Evolutionary conservation across 306 rosid genomes (phyloP).

Genomic region (Psophocarpus tetragonolobus): DNA sequence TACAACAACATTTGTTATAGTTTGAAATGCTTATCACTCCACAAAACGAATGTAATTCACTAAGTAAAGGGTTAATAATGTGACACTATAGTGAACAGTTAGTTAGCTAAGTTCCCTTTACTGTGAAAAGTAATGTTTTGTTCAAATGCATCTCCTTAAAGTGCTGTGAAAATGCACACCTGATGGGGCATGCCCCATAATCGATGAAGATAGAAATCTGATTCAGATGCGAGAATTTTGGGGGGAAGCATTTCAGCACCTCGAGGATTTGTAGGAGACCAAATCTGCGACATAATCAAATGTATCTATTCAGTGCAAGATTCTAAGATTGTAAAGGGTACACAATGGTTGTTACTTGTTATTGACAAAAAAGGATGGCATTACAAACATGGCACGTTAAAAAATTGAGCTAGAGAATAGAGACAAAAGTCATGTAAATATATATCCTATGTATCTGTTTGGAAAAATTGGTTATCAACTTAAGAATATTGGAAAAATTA

Average conservation of each 20-base stretch:
- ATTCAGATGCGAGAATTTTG: slow-evolving; percentile 62
- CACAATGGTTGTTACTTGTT: background rate
- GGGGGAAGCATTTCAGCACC: slow-evolving; percentile 93
- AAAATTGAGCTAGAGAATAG: too few relatives aligned
- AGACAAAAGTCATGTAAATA: too few relatives aligned
- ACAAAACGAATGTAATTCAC: background rate
- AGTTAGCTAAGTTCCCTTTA: background rate
- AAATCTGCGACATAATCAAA: slow-evolving; percentile 60
- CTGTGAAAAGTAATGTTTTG: background rate
- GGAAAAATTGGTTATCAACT: too few relatives aligned
- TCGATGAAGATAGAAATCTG: slow-evolving; percentile 78
- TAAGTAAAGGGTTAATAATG: background rate
- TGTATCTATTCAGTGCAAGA: slow-evolving; percentile 23
- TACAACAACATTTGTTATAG: background rate
- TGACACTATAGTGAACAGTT: background rate
- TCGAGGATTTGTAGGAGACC: slow-evolving; percentile 88
- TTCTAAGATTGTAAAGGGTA: slow-evolving; percentile 29
- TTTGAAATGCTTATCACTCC: background rate
- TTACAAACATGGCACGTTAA: background rate
- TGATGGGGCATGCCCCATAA: slow-evolving; percentile 77
- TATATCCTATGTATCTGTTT: too few relatives aligned
- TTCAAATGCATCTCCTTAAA: background rate
- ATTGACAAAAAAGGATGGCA: background rate
- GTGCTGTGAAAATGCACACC: slow-evolving; percentile 50
- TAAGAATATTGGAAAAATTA: too few relatives aligned